Percentiles rank a stretch among this genome's conserved stretches.
These are phyloP conservation scores for Fusarium nelsonii DNA, from an alignment of 2,329 filamentous ascomycete genomes.

Conservation along the genomic window DNA sequence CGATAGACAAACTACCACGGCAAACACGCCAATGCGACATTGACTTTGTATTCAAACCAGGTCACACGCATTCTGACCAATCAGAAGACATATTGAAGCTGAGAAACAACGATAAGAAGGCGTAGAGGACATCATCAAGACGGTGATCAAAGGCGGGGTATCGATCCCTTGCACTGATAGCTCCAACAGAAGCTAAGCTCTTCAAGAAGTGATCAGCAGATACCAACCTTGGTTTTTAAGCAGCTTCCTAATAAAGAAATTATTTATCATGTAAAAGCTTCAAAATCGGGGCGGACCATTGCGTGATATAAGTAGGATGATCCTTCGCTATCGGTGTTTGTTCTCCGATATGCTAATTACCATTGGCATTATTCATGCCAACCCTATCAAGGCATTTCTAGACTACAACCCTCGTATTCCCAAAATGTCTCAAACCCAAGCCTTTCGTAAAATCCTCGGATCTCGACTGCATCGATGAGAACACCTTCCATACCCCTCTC, in stretches of 20 bases:
- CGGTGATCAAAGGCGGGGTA: conserved; percentile 19
- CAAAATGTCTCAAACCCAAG: conserved; percentile 33
- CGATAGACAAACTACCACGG: background rate
- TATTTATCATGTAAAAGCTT: background rate
- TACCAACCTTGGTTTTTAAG: conserved; percentile 3
- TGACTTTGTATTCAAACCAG: background rate
- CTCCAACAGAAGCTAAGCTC: background rate
- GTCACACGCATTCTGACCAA: background rate
- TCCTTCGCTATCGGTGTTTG: too few relatives aligned
- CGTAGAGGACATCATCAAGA: background rate
- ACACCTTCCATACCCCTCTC: conserved; percentile 41
- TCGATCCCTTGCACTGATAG: background rate
- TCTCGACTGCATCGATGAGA: conserved; percentile 38
- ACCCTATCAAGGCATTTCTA: background rate
- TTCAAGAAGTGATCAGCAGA: conserved; percentile 32
- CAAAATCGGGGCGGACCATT: background rate
- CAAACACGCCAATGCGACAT: background rate
- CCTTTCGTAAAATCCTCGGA: conserved; percentile 42
- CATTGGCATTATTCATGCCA: too few relatives aligned
- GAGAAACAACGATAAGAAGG: background rate
- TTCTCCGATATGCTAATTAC: too few relatives aligned
- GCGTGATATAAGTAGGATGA: too few relatives aligned
- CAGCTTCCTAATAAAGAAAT: conserved; percentile 32
- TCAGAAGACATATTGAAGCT: background rate
- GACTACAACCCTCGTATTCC: conserved; percentile 36